These are phyloP conservation scores for Naganishia vaughanmartiniae DNA, from an alignment of 768 basidiomycete genomes.

Conservation along the genomic window DNA sequence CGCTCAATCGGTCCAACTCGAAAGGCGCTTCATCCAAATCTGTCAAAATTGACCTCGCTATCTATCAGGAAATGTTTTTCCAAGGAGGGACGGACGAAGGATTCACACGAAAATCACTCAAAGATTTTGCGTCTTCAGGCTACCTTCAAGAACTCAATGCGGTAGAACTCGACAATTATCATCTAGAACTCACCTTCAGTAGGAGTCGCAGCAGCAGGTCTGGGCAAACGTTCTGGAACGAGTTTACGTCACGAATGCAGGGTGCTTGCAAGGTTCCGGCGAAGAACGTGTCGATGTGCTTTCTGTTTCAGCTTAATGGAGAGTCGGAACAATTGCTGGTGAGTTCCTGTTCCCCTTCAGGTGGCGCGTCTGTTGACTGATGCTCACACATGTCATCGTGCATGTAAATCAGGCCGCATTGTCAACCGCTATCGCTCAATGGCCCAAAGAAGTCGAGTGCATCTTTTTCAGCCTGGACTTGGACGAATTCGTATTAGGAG, in stretches of 20 bases:
- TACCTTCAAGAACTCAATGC: neutral
- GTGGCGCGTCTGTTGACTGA: neutral
- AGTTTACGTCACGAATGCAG: neutral
- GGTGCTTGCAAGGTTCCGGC: slow-evolving; percentile 1
- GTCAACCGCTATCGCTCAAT: neutral
- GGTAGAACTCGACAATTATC: neutral
- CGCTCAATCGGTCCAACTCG: neutral
- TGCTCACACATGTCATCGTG: neutral
- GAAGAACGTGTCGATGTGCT: neutral
- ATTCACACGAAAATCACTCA: neutral
- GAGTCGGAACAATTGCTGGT: neutral
- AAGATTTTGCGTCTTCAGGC: neutral
- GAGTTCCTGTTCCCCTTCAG: neutral
- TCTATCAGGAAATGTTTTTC: no score
- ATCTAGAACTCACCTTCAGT: slow-evolving; percentile 1
- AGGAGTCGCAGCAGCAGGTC: neutral
- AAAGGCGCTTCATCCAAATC: neutral
- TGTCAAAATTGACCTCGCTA: neutral
- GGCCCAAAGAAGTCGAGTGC: neutral
- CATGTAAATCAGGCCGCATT: neutral
- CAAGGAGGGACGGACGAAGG: neutral
- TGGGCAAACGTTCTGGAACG: neutral
- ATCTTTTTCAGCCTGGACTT: neutral
- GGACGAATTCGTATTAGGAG: neutral
- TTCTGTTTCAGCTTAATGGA: neutral